Conservation (phyloP, 305 asterid genomes). For the Fraxinus paxiana region DNA sequence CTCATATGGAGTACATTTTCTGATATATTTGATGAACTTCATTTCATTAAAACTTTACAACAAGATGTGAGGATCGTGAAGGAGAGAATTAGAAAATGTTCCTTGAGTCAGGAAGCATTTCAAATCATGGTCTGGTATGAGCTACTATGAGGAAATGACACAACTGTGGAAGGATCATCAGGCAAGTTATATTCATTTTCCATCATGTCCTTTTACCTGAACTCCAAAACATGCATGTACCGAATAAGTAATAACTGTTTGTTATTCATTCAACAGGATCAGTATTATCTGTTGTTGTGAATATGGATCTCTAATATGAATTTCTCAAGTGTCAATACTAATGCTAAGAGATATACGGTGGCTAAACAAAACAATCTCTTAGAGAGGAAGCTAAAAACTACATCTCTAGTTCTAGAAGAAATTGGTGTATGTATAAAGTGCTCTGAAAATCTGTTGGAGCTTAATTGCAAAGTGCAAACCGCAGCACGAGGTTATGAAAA, state of each 20-base stretch:
- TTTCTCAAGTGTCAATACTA: neutral
- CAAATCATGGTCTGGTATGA: conserved; percentile 69
- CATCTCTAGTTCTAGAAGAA: neutral
- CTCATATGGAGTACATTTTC: conserved; percentile 66
- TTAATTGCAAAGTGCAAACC: neutral
- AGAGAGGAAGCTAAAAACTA: neutral
- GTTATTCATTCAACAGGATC: neutral
- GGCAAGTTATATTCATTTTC: conserved; percentile 38
- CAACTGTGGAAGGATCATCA: conserved; percentile 75
- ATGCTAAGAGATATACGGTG: neutral
- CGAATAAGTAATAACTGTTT: neutral
- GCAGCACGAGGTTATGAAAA: neutral
- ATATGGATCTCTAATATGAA: neutral
- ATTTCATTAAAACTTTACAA: conserved; percentile 59
- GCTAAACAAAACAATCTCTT: neutral
- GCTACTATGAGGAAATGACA: conserved; percentile 73
- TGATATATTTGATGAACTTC: conserved; percentile 75
- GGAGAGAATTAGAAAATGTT: conserved; percentile 66
- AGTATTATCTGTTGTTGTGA: neutral
- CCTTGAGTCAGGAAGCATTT: conserved; percentile 94
- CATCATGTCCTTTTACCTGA: neutral
- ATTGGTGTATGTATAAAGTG: neutral
- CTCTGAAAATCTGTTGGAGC: neutral
- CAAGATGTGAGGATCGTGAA: conserved; percentile 68
- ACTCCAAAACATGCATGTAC: neutral